Evolutionary conservation across 345 rosid genomes (phyloP).

Genomic region (Sonneratia alba): DNA sequence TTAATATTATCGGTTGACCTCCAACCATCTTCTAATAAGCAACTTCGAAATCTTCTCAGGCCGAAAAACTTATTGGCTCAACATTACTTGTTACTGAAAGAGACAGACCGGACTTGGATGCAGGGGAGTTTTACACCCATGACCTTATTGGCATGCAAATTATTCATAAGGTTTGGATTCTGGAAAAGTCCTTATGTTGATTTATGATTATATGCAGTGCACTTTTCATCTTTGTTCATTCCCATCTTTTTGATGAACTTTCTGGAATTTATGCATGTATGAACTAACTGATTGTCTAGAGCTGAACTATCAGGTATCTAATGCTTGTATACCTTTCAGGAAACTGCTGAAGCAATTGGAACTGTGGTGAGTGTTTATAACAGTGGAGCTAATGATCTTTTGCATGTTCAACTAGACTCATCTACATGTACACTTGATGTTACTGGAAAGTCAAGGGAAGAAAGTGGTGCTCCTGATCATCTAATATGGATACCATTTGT

Average conservation of each 20-base stretch:
- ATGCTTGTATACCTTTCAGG: constrained; percentile 29
- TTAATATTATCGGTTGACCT: neutral
- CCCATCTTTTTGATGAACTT: neutral
- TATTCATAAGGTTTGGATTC: constrained; percentile 40
- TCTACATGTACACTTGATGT: constrained; percentile 23
- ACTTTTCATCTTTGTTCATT: neutral
- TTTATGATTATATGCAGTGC: neutral
- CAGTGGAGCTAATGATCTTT: constrained; percentile 75
- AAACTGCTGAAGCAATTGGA: constrained; percentile 67
- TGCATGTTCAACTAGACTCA: constrained; percentile 57
- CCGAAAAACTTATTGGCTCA: constrained; percentile 76
- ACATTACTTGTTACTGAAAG: constrained; percentile 62
- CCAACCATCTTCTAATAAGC: neutral
- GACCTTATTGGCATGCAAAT: constrained; percentile 82
- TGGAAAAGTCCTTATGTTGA: neutral
- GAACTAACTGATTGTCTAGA: neutral
- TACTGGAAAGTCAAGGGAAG: constrained; percentile 27
- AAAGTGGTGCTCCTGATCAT: constrained; percentile 26
- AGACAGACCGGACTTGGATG: constrained; percentile 71
- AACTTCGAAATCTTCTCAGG: constrained; percentile 31
- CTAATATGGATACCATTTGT: constrained; percentile 88
- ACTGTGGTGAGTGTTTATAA: constrained; percentile 65
- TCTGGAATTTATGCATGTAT: neutral
- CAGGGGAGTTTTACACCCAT: constrained; percentile 68
- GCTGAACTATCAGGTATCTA: neutral